Base-by-base conservation (phyloP, 1,284 basidiomycete species). In the Sporisorium iseilematis-ciliati region DNA sequence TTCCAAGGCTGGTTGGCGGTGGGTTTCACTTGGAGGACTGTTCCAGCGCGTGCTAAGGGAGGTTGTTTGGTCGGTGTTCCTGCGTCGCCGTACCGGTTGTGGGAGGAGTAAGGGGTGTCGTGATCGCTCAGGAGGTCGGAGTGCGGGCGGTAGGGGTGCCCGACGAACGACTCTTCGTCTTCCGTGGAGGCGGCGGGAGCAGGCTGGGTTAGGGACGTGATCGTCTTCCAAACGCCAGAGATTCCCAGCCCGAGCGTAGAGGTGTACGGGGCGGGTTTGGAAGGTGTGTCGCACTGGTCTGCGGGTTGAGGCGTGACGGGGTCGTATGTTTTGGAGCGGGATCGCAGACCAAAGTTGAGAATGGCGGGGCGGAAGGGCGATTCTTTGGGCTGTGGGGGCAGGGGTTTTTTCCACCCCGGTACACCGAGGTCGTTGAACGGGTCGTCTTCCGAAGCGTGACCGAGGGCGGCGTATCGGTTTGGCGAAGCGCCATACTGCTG, bases 151-250 rank as follows among this genome's bases (percentile, higher is more conserved):
- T 61, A 68, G 2, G 57, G 65, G 8, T 40, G 61, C 0, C 31
- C 65, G 29, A 68, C 43, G 16, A 74, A 74, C 55, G 46, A 42
- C 42, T 74, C 71, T 18, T 68, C 71, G 33, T 74, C 71, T 6
- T 48, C 38, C 0, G 48, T 21, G 5, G 33, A 21, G 26, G 33
- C n/a, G 2, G 53, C 42, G 11, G 52, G 0, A 23, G 42, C 23
- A 5, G 57, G n/a, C 18, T 57, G 48, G 14, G 56, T 46, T 10
- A 68, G 26, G 26, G 21, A 29, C 12, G 71, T 58, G 20, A 74
- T 43, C 6, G 71, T 58, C 41, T 64, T 64, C 71, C 71, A 74
- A 1, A 68, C 65, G 14, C 71, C 61, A 2, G 40, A 53, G 42
- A 68, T 74, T 11, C 61, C 71, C 16, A 74, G 29, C 1, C 71